phyloP scores from a whole-genome alignment of 306 rosid genomes.

The Benincasa hispida region DNA sequence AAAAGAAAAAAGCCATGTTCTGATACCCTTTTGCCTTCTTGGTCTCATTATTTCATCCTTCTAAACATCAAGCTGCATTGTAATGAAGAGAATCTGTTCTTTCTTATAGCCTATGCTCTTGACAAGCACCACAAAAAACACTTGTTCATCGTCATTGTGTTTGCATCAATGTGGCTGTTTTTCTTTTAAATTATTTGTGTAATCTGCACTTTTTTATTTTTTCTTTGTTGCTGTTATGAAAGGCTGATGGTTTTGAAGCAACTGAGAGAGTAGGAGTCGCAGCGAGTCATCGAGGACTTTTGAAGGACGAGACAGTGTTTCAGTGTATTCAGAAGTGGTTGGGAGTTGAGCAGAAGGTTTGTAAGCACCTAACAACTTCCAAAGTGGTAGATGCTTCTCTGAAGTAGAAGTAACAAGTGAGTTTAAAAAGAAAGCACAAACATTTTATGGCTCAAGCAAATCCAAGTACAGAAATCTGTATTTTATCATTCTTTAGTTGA shows the following conservation, averaged over 20 bases:
- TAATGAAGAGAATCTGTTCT: background rate
- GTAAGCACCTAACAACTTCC: slow-evolving; percentile 37
- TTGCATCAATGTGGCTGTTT: background rate
- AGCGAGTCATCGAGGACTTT: slow-evolving; percentile 49
- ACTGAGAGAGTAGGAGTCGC: slow-evolving; percentile 59
- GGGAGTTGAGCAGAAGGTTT: slow-evolving; percentile 35
- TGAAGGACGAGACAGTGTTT: slow-evolving; percentile 41
- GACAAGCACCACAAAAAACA: background rate
- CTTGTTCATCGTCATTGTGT: background rate
- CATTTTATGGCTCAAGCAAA: background rate
- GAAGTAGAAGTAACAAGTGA: slow-evolving; percentile 1
- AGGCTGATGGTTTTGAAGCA: slow-evolving; percentile 81
- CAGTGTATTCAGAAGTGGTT: slow-evolving; percentile 51
- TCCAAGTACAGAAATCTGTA: background rate
- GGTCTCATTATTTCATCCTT: background rate
- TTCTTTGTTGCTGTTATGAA: slow-evolving; percentile 11
- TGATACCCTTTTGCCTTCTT: background rate
- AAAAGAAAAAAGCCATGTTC: background rate
- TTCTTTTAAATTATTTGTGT: background rate
- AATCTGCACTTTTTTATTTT: background rate
- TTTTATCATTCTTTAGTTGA: background rate
- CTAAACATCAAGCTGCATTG: background rate
- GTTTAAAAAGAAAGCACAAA: background rate
- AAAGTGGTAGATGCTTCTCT: slow-evolving; percentile 48
- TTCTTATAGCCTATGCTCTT: background rate